These are phyloP conservation scores for Penicillium concentricum DNA, from an alignment of 2,329 filamentous ascomycete genomes.

Conservation along the genomic window DNA sequence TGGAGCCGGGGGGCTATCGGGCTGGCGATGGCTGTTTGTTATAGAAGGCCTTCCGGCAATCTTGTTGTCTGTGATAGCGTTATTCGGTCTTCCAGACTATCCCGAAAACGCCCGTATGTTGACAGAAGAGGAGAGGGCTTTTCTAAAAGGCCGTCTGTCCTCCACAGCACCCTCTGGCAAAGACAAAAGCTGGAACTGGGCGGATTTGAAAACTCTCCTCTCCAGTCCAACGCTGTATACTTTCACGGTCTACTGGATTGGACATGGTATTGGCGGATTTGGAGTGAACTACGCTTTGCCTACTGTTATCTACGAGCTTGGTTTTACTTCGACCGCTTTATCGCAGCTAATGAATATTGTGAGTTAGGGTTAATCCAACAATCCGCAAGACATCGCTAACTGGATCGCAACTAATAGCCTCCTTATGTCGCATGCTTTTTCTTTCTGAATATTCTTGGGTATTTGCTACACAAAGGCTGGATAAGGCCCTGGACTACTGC, in stretches of 20 bases:
- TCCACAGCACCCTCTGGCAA: conserved; percentile 31
- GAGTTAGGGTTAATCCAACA: not conserved
- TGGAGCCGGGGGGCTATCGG: conserved; percentile 30
- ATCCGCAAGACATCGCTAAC: not conserved
- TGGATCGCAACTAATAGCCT: conserved; percentile 24
- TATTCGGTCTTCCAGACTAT: conserved; percentile 35
- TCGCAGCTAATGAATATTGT: conserved; percentile 48
- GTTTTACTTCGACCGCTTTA: conserved; percentile 43
- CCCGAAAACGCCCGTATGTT: conserved; percentile 33
- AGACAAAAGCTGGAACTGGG: conserved; percentile 35
- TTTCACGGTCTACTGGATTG: conserved; percentile 43
- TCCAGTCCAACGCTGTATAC: conserved; percentile 39
- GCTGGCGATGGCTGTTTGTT: conserved; percentile 43
- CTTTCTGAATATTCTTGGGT: conserved; percentile 38
- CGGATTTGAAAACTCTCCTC: conserved; percentile 31
- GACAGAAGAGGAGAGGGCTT: conserved; percentile 26
- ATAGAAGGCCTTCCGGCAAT: conserved; percentile 39
- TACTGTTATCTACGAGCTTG: conserved; percentile 46
- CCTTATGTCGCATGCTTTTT: conserved; percentile 41
- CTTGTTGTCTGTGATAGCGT: conserved; percentile 28
- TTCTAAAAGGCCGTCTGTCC: conserved; percentile 29
- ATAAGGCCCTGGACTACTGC: conserved; percentile 42
- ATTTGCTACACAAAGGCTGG: conserved; percentile 36
- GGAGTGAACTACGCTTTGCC: conserved; percentile 43
- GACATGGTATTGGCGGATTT: conserved; percentile 46